Evolutionary conservation across 495 filamentous ascomycete species (phyloP).

Genomic region (Aspergillus haitiensis): DNA sequence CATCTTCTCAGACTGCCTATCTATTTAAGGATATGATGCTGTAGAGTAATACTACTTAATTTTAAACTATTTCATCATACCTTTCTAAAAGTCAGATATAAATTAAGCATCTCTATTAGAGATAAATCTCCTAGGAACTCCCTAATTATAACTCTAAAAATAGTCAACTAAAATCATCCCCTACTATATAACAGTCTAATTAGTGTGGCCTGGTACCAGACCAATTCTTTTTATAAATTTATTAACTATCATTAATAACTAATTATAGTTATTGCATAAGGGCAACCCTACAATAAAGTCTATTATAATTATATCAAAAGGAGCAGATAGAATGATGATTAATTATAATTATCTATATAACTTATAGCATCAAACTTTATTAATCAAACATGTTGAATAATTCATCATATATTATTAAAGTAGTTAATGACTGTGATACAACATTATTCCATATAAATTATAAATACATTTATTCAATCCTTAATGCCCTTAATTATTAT

Average conservation of each 20-base stretch:
- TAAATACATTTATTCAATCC: background rate
- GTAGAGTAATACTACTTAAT: background rate
- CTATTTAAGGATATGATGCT: background rate
- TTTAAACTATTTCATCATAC: background rate
- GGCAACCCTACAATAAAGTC: constrained; percentile 1
- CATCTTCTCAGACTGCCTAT: background rate
- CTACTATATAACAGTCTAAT: background rate
- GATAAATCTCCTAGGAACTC: background rate
- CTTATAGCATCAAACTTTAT: background rate
- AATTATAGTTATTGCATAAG: background rate
- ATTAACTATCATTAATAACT: background rate
- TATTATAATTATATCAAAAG: constrained; percentile 10
- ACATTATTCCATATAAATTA: background rate
- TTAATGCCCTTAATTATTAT: background rate
- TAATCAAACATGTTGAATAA: background rate
- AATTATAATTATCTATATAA: background rate
- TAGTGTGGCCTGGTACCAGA: background rate
- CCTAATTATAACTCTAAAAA: constrained; percentile 2
- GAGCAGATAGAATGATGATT: background rate
- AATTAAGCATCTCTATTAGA: background rate
- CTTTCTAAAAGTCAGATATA: background rate
- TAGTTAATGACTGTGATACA: background rate
- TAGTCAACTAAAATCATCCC: background rate
- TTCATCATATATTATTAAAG: background rate
- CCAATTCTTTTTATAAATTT: background rate